Evolutionary conservation across 257 asterid genomes (phyloP).

Genomic region (Plantago major): DNA sequence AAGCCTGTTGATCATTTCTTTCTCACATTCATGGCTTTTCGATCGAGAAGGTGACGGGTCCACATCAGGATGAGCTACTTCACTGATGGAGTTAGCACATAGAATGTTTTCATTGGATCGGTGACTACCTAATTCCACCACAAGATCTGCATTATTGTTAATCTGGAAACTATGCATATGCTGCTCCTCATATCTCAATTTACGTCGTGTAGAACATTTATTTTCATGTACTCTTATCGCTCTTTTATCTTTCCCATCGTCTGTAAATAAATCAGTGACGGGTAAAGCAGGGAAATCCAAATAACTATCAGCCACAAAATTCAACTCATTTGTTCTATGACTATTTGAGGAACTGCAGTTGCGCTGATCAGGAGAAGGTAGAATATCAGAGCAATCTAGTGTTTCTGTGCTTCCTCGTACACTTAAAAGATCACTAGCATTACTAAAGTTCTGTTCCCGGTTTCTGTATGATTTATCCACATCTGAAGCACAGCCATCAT

Average conservation of each 20-base stretch:
- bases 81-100: slow-evolving; percentile 43
- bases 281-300: slow-evolving; percentile 90
- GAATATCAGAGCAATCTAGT: slow-evolving; percentile 55
- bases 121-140: slow-evolving; percentile 58
- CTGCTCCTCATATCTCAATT: slow-evolving; percentile 59
- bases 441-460: slow-evolving; percentile 50
- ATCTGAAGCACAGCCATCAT: slow-evolving; percentile 33
- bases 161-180: slow-evolving; percentile 87
- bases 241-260: slow-evolving; percentile 39
- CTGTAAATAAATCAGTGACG: slow-evolving; percentile 72
- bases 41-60: slow-evolving; percentile 40
- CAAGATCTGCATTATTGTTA: slow-evolving; percentile 75
- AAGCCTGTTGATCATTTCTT: slow-evolving; percentile 42
- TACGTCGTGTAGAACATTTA: slow-evolving; percentile 41
- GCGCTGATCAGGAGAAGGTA: slow-evolving; percentile 49
- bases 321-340: slow-evolving; percentile 41
- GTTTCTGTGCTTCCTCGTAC: slow-evolving; percentile 60
- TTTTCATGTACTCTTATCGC: slow-evolving; percentile 45
- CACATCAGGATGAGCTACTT: slow-evolving; percentile 29
- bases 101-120: slow-evolving; percentile 38
- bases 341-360: slow-evolving; percentile 40
- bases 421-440: slow-evolving; percentile 64
- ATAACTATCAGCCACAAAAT: slow-evolving; percentile 40
- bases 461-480: slow-evolving; percentile 38
- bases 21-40: slow-evolving; percentile 35